Conservation (phyloP, 805 yeast species). For the Yarrowia osloensis region DNA sequence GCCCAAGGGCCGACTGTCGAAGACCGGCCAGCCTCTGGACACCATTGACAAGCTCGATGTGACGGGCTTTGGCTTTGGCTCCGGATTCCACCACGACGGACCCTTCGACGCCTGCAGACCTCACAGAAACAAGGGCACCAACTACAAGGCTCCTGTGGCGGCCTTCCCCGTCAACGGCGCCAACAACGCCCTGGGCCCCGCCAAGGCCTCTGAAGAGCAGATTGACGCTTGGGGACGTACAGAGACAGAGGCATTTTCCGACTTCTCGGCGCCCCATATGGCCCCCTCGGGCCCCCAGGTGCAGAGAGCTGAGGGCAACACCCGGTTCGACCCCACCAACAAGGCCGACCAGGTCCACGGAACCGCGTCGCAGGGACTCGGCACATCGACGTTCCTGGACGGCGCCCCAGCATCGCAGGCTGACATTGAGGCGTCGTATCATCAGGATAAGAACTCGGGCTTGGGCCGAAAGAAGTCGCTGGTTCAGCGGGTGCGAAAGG, state of each 20-base stretch:
- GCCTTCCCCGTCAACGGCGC: slow-evolving; percentile 98
- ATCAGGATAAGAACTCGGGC: slow-evolving; percentile 45
- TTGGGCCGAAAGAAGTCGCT: slow-evolving; percentile 83
- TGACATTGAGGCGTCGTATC: slow-evolving; percentile 44
- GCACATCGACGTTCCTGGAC: slow-evolving; percentile 87
- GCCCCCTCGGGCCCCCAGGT: slow-evolving; percentile 42
- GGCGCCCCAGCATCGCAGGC: slow-evolving; percentile 85
- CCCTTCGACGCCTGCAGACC: slow-evolving; percentile 99
- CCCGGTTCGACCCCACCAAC: slow-evolving; percentile 66
- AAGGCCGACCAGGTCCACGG: slow-evolving; percentile 83
- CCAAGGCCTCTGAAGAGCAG: slow-evolving; percentile 37
- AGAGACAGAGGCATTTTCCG: slow-evolving; percentile 52
- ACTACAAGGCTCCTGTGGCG: slow-evolving; percentile 80
- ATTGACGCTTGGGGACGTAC: slow-evolving; percentile 73
- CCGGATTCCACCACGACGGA: slow-evolving; percentile 97
- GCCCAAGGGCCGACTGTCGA: slow-evolving; percentile 33
- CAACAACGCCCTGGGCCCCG: slow-evolving; percentile 62
- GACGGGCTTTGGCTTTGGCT: slow-evolving; percentile 90
- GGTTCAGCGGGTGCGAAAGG: slow-evolving; percentile 58
- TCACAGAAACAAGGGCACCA: slow-evolving; percentile 72
- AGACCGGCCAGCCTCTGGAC: slow-evolving; percentile 69
- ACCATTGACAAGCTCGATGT: slow-evolving; percentile 95
- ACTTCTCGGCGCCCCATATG: slow-evolving; percentile 39
- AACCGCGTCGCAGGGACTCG: slow-evolving; percentile 80
- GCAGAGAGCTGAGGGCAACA: slow-evolving; percentile 45